Evolutionary conservation across 306 rosid genomes (phyloP).

Genomic region (Pterocarpus macrocarpus): DNA sequence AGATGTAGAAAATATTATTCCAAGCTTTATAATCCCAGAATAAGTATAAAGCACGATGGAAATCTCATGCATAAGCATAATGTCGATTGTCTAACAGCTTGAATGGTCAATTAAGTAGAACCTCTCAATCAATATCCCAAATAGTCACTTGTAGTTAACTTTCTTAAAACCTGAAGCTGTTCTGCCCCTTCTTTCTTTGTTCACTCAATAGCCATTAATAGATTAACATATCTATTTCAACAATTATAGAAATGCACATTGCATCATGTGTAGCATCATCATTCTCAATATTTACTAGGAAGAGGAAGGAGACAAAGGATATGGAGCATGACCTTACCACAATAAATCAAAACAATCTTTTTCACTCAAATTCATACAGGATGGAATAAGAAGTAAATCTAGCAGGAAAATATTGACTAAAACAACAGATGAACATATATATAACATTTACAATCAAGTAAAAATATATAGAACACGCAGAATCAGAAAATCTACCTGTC

Average conservation of each 20-base stretch:
- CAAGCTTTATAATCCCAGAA: neutral
- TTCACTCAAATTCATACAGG: conserved; percentile 13
- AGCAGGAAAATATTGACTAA: conserved; percentile 12
- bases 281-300: neutral
- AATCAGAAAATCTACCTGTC: conserved; percentile 65
- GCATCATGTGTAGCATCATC: conserved; percentile 1
- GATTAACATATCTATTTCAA: neutral
- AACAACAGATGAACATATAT: neutral
- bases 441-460: neutral
- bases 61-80: neutral
- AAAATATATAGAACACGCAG: conserved; percentile 6
- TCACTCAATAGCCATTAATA: too few relatives aligned
- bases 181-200: too few relatives aligned
- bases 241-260: neutral
- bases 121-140: neutral
- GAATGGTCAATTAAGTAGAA: conserved; percentile 2
- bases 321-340: conserved; percentile 3
- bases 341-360: neutral
- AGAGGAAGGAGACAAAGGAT: conserved; percentile 2
- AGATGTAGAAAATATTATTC: neutral
- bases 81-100: neutral
- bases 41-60: neutral
- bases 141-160: neutral
- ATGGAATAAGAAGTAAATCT: conserved; percentile 6
- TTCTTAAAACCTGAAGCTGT: neutral